These are phyloP conservation scores for Cyclanthera cordifolia DNA, from an alignment of 306 rosid species.

Conservation along the genomic window DNA sequence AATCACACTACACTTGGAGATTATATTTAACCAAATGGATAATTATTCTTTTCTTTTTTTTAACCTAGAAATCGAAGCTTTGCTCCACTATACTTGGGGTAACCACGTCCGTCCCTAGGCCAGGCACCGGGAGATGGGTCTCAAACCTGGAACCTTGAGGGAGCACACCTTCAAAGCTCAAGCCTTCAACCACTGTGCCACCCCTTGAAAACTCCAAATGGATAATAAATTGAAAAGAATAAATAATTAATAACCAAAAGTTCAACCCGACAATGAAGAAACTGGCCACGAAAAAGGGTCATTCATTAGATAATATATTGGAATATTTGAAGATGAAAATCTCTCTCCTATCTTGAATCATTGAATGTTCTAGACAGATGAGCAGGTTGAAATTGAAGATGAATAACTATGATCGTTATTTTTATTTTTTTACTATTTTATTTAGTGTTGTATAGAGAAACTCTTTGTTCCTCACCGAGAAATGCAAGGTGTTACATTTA, in stretches of 20 bases:
- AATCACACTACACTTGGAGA: neutral
- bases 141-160: too few relatives aligned
- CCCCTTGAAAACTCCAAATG: too few relatives aligned
- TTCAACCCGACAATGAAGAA: neutral
- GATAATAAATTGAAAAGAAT: neutral
- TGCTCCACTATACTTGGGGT: too few relatives aligned
- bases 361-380: neutral
- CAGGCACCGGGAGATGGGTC: too few relatives aligned
- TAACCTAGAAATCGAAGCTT: too few relatives aligned
- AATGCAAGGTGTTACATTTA: constrained; percentile 34
- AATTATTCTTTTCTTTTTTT: too few relatives aligned
- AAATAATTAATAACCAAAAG: neutral
- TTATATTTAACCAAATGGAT: neutral
- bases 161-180: too few relatives aligned
- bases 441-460: neutral
- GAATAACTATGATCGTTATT: neutral
- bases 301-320: neutral
- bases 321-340: neutral
- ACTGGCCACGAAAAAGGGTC: neutral
- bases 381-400: neutral
- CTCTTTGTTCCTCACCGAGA: constrained; percentile 32
- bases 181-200: too few relatives aligned
- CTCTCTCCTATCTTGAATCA: neutral
- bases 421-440: constrained; percentile 3
- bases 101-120: too few relatives aligned